Evolutionary conservation across 805 yeast species (phyloP), one percentile per base, ranked within the genome.

Genomic region (Candida sphagnicola): DNA sequence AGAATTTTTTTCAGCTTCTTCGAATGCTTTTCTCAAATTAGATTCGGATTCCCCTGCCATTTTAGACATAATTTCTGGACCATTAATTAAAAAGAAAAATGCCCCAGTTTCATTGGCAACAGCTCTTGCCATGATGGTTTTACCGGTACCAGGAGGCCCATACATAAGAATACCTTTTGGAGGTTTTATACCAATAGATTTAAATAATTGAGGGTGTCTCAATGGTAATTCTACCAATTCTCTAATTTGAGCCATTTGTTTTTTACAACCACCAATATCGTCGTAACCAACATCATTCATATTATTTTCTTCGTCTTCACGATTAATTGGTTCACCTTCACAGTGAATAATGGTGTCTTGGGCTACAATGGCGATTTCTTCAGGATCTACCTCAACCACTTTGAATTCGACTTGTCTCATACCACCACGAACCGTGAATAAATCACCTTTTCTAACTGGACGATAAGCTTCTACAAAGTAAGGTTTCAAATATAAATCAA

Each of bases 131-230:
- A 93, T 89, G 51, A 93, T 75, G 23, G 99, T 93, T 70, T 93
- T 93, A 85, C 99, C 99, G 12, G 99, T 93, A 79, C 99, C 99
- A 24, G 99, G 99, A 35, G 99, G 99, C 58, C 99, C 99, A 63
- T 85, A 93, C 95, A 87, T 86, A 58, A 93, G 77, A 45, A 93
- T 89, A 73, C 99, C 99, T 65, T 88, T 86, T 49, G 99, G 99
- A 31, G 99, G 99, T 65, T 93, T 93, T 62, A 93, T 93, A 78
- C 99, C 99, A 57, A 93, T 91, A 28, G 95, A 82, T 72, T 93
- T 93, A 77, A 93, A 93, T 55, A 93, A 77, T 69, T 93, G 98
- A 37, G 99, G 99, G 65, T 93, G 99, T 72, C 99, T 85, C 56
- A 93, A 77, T 18, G 99, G 99, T 65, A 93, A 77, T 72, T 93